A percentile compares a stretch with the other conserved stretches of the same genome.
Conservation (phyloP, 2,329 filamentous ascomycete species). For the Fragosphaeria purpurea region DNA sequence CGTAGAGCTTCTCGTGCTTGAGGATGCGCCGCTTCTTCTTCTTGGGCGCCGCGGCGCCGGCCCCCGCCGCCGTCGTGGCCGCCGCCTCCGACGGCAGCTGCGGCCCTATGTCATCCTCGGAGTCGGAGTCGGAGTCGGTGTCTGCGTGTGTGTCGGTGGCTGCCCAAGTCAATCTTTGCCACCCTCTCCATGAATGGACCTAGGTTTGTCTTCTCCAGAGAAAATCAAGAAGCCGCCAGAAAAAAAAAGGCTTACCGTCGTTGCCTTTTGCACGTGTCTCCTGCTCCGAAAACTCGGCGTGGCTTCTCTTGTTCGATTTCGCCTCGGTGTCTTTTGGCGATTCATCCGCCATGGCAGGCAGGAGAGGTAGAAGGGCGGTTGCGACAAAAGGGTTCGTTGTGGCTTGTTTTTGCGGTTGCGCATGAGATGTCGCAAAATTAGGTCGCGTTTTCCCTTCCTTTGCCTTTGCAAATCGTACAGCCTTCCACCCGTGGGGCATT, state of each 20-base stretch:
- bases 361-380: not conserved
- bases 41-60: conserved; percentile 47
- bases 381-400: not conserved
- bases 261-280: conserved; percentile 18
- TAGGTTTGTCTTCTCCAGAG: no score
- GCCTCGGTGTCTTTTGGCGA: conserved; percentile 19
- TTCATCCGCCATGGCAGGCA: conserved; percentile 8
- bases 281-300: conserved; percentile 42
- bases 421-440: no score
- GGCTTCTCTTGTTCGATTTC: conserved; percentile 42
- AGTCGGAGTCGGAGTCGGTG: conserved; percentile 24
- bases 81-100: conserved; percentile 71
- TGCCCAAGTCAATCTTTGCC: no score
- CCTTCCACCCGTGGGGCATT: no score
- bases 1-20: conserved; percentile 89
- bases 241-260: not conserved
- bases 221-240: no score
- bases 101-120: conserved; percentile 88
- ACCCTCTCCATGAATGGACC: no score
- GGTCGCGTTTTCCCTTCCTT: no score
- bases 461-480: no score
- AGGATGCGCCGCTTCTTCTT: conserved; percentile 89
- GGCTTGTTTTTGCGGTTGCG: not conserved
- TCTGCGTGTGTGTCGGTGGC: not conserved
- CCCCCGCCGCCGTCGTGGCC: conserved; percentile 52